Conservation (phyloP, 768 basidiomycete species). For the Pleurotus platypus region DNA sequence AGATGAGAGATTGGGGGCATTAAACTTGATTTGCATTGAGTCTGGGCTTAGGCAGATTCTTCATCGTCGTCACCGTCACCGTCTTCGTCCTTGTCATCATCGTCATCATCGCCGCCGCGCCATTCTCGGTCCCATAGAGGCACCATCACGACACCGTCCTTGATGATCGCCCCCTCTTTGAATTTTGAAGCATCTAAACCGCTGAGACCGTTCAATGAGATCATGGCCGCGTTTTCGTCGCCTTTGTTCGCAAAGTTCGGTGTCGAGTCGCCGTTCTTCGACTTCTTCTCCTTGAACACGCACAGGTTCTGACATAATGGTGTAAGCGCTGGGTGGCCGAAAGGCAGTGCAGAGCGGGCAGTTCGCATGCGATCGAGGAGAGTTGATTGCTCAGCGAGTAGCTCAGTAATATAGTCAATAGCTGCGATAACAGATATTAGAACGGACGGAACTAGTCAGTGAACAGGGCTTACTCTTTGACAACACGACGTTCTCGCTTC, state of each 20-base stretch:
- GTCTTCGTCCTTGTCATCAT: conserved; percentile 40
- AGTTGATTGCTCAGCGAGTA: conserved; percentile 56
- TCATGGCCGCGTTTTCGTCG: conserved; percentile 6
- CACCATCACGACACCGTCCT: conserved; percentile 1
- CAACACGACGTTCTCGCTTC: conserved; percentile 88
- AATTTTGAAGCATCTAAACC: conserved; percentile 7
- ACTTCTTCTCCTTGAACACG: conserved; percentile 12
- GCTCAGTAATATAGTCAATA: conserved; percentile 76
- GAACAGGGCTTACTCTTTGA: conserved; percentile 67
- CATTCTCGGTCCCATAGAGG: conserved; percentile 82
- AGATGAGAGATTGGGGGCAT: not conserved
- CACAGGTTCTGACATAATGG: conserved; percentile 18
- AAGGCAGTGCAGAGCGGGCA: conserved; percentile 55
- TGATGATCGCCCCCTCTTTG: not conserved
- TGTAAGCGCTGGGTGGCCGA: conserved; percentile 54
- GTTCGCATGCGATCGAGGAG: conserved; percentile 57
- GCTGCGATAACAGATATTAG: conserved; percentile 39
- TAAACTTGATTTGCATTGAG: not conserved
- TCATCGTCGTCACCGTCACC: conserved; percentile 41
- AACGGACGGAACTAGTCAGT: conserved; percentile 5
- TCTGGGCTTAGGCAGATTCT: conserved; percentile 2
- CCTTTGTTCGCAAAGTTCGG: conserved; percentile 7
- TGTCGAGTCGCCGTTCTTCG: conserved; percentile 16
- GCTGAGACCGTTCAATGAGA: conserved; percentile 8
- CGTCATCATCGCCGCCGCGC: conserved; percentile 66